These are phyloP conservation scores for Asclepias syriaca DNA, from an alignment of 257 asterid species.

Conservation along the genomic window DNA sequence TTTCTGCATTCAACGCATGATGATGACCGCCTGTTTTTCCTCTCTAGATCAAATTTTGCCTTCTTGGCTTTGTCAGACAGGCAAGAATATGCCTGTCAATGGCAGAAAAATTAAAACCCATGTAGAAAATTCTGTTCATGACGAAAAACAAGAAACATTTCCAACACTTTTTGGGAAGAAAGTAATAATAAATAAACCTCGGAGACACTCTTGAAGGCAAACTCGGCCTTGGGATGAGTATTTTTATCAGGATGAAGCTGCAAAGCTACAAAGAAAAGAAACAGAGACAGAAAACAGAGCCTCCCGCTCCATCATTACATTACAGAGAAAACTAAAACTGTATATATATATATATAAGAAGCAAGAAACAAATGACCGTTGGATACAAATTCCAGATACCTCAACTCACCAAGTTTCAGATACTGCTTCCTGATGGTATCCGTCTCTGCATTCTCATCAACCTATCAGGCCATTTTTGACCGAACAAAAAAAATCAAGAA, in stretches of 20 bases:
- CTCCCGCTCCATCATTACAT: too few relatives aligned
- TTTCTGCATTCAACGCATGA: slow-evolving; percentile 40
- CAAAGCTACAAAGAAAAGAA: slow-evolving; percentile 42
- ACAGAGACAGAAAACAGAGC: neutral
- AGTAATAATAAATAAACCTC: slow-evolving; percentile 35
- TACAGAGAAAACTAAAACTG: too few relatives aligned
- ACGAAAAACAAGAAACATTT: neutral
- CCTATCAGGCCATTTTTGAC: slow-evolving; percentile 27
- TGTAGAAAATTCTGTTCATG: neutral
- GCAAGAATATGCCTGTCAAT: slow-evolving; percentile 63
- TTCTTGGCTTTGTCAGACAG: slow-evolving; percentile 43
- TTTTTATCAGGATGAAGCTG: slow-evolving; percentile 86
- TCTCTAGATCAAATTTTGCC: slow-evolving; percentile 41
- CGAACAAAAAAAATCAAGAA: neutral
- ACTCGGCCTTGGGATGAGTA: slow-evolving; percentile 66
- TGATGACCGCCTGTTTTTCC: slow-evolving; percentile 14
- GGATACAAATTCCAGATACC: neutral
- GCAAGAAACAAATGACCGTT: neutral
- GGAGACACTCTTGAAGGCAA: slow-evolving; percentile 78
- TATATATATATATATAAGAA: neutral
- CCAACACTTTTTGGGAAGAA: neutral
- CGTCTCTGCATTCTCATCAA: slow-evolving; percentile 51
- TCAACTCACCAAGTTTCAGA: slow-evolving; percentile 50
- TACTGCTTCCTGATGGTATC: slow-evolving; percentile 50
- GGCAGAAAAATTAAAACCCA: neutral